Base-by-base conservation (phyloP, 805 yeast species). In the Kuraishia piskuri region DNA sequence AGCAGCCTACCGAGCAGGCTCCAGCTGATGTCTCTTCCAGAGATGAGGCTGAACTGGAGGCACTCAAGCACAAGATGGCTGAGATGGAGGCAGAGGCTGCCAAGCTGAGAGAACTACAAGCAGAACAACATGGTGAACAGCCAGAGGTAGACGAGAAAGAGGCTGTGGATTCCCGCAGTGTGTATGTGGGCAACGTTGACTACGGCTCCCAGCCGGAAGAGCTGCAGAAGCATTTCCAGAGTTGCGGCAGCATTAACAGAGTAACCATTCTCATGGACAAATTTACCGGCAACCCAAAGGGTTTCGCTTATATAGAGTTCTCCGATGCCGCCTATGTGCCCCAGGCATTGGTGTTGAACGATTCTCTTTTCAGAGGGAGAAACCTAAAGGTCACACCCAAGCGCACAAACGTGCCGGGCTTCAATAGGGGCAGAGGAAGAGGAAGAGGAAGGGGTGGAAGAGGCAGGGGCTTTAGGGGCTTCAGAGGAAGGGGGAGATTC, bases 161-260 rank as follows among this genome's bases (percentile, higher is more conserved):
- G 58, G 90, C 84, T 53, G 76, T 83, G n/a, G 96, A 89, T 64
- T 74, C 86, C 2, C 77, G 91, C 56, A 83, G 91, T 2, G 75
- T 89, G n/a, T 89, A 83, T 66, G 89, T 89, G 31, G 96, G 96
- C 10, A 88, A 88, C 61, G 94, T 90, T 31, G 96, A 89, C 63
- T 88, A 84, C 64, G 83, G 79, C 17, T 69, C 89, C 7, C 78
- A 86, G 22, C 91, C 95, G 44, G 81, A 82, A 57, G 96, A 88
- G 61, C 72, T 89, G 37, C 90, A 86, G 63, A 79, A 83, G 55
- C 86, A 83, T 57, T 87, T 89, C 68, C 76, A 79, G 52, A 68
- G 78, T 10, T 82, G 83, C 49, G 96, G 96, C 1, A 76, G 78
- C 20, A 86, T 90, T 52, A 84, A 86, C 63, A 77, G 96, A 60